These are phyloP conservation scores for Claviceps sorghi DNA, from an alignment of 2,329 filamentous ascomycete species.

Conservation along the genomic window DNA sequence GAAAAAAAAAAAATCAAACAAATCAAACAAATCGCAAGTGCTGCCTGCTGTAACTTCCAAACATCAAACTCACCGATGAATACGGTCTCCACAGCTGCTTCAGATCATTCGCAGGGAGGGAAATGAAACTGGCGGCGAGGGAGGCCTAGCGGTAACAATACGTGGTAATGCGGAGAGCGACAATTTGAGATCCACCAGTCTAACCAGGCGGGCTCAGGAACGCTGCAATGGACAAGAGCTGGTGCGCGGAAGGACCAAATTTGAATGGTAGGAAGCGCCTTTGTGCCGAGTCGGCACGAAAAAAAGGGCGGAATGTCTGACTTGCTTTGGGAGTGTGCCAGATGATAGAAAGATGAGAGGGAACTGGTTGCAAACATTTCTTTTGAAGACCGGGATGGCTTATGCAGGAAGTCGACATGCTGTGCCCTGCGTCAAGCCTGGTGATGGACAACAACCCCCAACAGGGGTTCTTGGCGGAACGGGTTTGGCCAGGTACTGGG, in stretches of 20 bases:
- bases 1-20: neutral
- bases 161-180: neutral
- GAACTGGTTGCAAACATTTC: constrained; percentile 18
- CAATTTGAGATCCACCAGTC: constrained; percentile 2
- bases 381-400: constrained; percentile 17
- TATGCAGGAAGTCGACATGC: constrained; percentile 15
- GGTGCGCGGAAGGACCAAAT: constrained; percentile 8
- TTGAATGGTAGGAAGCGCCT: constrained; percentile 6
- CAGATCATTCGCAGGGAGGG: constrained; percentile 11
- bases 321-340: constrained; percentile 11
- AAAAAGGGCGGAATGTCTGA: constrained; percentile 10
- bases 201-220: constrained; percentile 2
- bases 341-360: constrained; percentile 12
- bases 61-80: neutral
- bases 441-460: constrained; percentile 2
- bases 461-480: constrained; percentile 1
- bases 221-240: constrained; percentile 9
- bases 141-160: constrained; percentile 1
- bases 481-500: constrained; percentile 1
- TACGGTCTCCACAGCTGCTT: constrained; percentile 10
- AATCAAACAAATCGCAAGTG: neutral
- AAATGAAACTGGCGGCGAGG: constrained; percentile 11
- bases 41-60: neutral
- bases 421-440: constrained; percentile 4
- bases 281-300: neutral